These are phyloP conservation scores for Colletotrichum tropicicola DNA, from an alignment of 2,329 filamentous ascomycete species.

Conservation along the genomic window DNA sequence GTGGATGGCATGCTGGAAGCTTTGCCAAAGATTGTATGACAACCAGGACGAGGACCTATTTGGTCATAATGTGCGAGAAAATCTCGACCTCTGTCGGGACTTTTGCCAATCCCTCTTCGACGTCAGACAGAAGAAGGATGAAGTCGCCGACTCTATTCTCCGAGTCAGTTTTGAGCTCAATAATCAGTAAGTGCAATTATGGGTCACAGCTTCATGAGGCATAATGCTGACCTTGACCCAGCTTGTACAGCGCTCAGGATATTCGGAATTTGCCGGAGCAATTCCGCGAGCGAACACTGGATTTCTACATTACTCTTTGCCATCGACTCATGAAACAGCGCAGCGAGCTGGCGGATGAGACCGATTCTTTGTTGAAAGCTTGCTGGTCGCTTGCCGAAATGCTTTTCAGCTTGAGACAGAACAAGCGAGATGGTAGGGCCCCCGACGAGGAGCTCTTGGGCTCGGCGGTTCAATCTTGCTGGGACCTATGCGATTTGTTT, in stretches of 20 bases:
- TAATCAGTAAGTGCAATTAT: constrained; percentile 72
- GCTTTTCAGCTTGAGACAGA: constrained; percentile 90
- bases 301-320: constrained; percentile 94
- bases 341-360: constrained; percentile 80
- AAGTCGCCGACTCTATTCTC: constrained; percentile 84
- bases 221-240: constrained; percentile 36
- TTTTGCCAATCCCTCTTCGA: constrained; percentile 95
- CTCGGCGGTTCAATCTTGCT: constrained; percentile 91
- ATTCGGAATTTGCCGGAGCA: constrained; percentile 80
- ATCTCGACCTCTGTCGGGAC: constrained; percentile 86
- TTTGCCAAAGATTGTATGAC: constrained; percentile 90
- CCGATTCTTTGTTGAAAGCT: constrained; percentile 82
- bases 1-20: constrained; percentile 93
- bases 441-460: constrained; percentile 86
- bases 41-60: constrained; percentile 77
- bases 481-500: constrained; percentile 94
- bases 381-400: constrained; percentile 94
- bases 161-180: constrained; percentile 95
- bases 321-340: constrained; percentile 97
- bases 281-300: constrained; percentile 88
- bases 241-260: constrained; percentile 90
- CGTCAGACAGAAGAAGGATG: constrained; percentile 79
- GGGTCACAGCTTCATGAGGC: background rate
- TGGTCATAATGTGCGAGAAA: constrained; percentile 74
- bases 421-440: constrained; percentile 74